A percentile compares a stretch with the other conserved stretches of the same genome.
These are phyloP conservation scores for Trametes pubescens DNA, from an alignment of 1,284 basidiomycete genomes.

Conservation along the genomic window DNA sequence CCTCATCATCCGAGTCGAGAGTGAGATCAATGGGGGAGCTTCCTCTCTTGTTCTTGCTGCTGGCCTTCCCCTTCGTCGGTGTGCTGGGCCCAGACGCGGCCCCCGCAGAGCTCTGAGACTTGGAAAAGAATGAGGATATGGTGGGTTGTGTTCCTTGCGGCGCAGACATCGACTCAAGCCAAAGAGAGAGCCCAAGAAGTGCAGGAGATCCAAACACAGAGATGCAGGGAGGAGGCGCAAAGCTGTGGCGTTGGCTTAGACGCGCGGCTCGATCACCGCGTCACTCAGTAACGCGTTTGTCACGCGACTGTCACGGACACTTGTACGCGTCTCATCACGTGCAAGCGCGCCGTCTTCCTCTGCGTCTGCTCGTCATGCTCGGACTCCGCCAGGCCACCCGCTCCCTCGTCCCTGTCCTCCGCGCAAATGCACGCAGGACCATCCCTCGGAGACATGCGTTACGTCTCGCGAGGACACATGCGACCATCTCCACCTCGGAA, in stretches of 20 bases:
- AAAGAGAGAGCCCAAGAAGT: not conserved
- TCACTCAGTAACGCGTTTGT: slow-evolving; percentile 23
- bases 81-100: slow-evolving; percentile 32
- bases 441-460: slow-evolving; percentile 4
- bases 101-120: slow-evolving; percentile 28
- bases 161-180: not conserved
- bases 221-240: not conserved
- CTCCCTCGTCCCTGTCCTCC: slow-evolving; percentile 23
- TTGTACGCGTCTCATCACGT: slow-evolving; percentile 20
- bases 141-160: slow-evolving; percentile 41
- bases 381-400: slow-evolving; percentile 29
- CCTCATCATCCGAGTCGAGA: slow-evolving; percentile 48
- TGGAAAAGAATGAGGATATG: slow-evolving; percentile 66
- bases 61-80: slow-evolving; percentile 33
- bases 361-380: slow-evolving; percentile 26
- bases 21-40: slow-evolving; percentile 64
- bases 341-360: slow-evolving; percentile 9
- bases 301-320: slow-evolving; percentile 20
- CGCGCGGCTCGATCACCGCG: slow-evolving; percentile 14
- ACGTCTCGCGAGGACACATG: slow-evolving; percentile 24
- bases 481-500: slow-evolving; percentile 33
- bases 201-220: not conserved
- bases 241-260: slow-evolving; percentile 12
- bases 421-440: slow-evolving; percentile 19
- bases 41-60: slow-evolving; percentile 33